phyloP scores from a whole-genome alignment of 306 rosid genomes.

The Corylus americana region DNA sequence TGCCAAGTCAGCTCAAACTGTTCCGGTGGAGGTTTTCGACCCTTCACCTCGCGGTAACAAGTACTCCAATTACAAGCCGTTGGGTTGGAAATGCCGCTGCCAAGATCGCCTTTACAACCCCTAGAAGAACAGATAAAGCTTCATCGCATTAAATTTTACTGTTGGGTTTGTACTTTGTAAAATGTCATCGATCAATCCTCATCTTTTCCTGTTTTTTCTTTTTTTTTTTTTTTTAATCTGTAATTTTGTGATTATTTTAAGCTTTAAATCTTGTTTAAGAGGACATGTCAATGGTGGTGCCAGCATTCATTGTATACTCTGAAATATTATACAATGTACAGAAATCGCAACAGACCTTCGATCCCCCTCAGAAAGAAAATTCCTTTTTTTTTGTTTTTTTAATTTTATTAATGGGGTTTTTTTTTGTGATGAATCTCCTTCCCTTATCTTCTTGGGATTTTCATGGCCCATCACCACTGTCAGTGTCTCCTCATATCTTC shows the following conservation, averaged over 20 bases:
- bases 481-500: conserved; percentile 20
- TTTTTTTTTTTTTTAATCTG: too few species aligned
- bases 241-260: background rate
- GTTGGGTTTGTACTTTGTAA: background rate
- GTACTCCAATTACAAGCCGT: conserved; percentile 93
- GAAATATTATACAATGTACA: conserved; percentile 53
- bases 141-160: background rate
- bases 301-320: conserved; percentile 47
- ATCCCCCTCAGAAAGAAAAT: conserved; percentile 1
- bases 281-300: conserved; percentile 29
- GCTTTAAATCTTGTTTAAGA: conserved; percentile 18
- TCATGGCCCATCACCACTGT: conserved; percentile 19
- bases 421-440: background rate
- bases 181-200: background rate
- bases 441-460: conserved; percentile 41
- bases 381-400: background rate
- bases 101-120: conserved; percentile 81
- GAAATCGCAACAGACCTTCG: conserved; percentile 41
- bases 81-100: conserved; percentile 96
- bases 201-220: background rate
- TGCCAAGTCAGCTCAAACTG: conserved; percentile 41
- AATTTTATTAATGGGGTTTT: conserved; percentile 18
- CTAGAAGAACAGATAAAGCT: conserved; percentile 22
- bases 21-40: conserved; percentile 33
- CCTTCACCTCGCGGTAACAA: conserved; percentile 51